Base-by-base conservation (phyloP, 192 early-diverging fungal species). In the Jimgerdemannia lactiflua region DNA sequence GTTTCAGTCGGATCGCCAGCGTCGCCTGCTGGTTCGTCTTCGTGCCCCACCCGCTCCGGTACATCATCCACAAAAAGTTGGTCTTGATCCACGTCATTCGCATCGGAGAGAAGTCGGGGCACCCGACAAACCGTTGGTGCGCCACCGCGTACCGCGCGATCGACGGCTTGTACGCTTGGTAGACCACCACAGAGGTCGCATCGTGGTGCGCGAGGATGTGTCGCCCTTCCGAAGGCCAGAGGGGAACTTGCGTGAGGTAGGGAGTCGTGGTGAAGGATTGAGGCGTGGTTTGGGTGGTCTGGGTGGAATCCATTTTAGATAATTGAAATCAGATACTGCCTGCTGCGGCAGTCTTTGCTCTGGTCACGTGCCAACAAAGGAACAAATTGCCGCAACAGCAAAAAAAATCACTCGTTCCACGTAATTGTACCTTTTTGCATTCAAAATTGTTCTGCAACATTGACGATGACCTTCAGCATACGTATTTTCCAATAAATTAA, bases 41-140 rank as follows among this genome's bases (percentile, higher is more conserved):
- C 20, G 74, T 76, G 59, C 74, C 81, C 84, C 84, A 86, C 70
- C 81, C 84, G 20, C 75, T 72, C 64, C 84, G 82, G 64, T 86
- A 81, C 78, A 86, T 83, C 84, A 86, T 86, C 84, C 84, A 86
- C 69, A 78, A 69, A 69, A 86, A 86, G 65, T 76, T 81, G 66
- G 84, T 72, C 77, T 86, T 86, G 68, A 86, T 81, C 84, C 84
- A 86, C 6, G 84, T 85, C 82, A 83, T 86, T 17, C 84, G 79
- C 42, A 63, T 76, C 63, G 64, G 44, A 39, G 74, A 76, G 79
- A 83, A 86, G 19, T 74, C 76, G 11, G 76, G 71, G 44, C 72
- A 67, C 0, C 82, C 83, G 66, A 71, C 72, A 65, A 85, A 80
- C 69, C 71, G 82, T 75, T 83, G 81, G 69, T 85, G 18, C 69